Evolutionary conservation across 1,284 basidiomycete genomes (phyloP), one percentile per base, ranked within the genome.

Genomic region (Cutaneotrichosporon daszewskae): DNA sequence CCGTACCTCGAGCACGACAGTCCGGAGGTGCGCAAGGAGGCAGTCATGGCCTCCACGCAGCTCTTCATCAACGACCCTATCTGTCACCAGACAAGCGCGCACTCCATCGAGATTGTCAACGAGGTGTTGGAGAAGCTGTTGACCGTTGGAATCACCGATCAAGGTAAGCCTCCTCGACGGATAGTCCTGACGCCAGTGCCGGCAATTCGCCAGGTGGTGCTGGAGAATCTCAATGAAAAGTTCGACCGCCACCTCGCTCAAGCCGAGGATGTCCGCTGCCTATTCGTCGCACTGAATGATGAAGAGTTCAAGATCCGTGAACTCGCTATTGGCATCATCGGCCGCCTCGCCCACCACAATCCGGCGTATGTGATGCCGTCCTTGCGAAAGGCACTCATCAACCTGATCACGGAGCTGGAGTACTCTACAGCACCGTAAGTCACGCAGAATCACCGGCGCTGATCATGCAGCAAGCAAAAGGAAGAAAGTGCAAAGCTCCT

Each of bases 361-460:
- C 95, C 95, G 0, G 95, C 95, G 27, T 96, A 97, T 72, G 92
- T 98, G 25, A 97, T 99, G 87, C 94, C 95, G 4, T 94, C 90
- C 6, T 74, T 99, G 28, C 80, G 95, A 40, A 98, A 98, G 70
- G 86, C 92, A 2, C 76, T 99, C 44, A 96, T 98, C 49, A 94
- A 98, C 66, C 79, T 99, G 8, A 76, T 99, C 42, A 98, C 95
- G 0, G 95, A 98, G 71, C 75, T 99, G 36, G 94, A 98, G 71
- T 98, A 97, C 65, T 90, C 94, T 4, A 92, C 86, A 4, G 84
- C 89, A n/a, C n/a, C n/a, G n/a, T 43, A 80, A 81, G 85, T 89
- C 61, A 49, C 81, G 7, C 18, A n/a, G 16, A 19, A 29, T 28
- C n/a, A n/a, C n/a, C 3, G 3, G 7, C n/a, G 26, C 26, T 28